Base-by-base conservation (phyloP, 1,284 basidiomycete species). In the Ceratobasidium sp. region DNA sequence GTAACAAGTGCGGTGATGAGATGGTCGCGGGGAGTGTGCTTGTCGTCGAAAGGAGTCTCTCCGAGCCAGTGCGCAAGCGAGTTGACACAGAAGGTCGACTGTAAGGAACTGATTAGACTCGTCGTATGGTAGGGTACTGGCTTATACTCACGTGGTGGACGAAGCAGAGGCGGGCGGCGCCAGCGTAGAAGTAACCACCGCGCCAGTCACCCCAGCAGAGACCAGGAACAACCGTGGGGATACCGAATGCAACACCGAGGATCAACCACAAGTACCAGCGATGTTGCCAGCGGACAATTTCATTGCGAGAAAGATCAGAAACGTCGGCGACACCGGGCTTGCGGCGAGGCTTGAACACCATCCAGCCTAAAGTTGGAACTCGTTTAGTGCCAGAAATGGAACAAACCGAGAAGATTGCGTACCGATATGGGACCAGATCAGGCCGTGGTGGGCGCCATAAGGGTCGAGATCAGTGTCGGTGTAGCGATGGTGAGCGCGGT, bases 51-150 rank as follows among this genome's bases (percentile, higher is more conserved):
- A 29, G 95, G 93, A 31, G 92, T 86, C 77, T 96, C 94, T 73
- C 95, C 95, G 77, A 97, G 89, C 93, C 93, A 97, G 83, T 97
- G 95, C 14, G 95, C 95, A 56, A 97, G 90, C 9, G 95, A 97
- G 85, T 97, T 97, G 82, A 97, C 95, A 81, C 95, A 96, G 87
- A 97, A 97, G 0, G 95, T 97, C 1, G 94, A 96, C 91, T 93
- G 76, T 6, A 65, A 27, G 17, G n/a, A 41, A 41, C 4, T 75
- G 44, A 19, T 19, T 33, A 59, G 41, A 48, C 1, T 29, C 11
- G 45, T 53, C 45, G 11, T 73, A 33, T 19, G 41, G 24, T 41
- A 33, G 14, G 11, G 27, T 1, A 14, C 33, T 17, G 59, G 27
- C 33, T 6, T 15, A 62, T 41, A n/a, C 50, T 79, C 81, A 93